Conservation (phyloP, 176 grass and related monocot species). For the Elymus sibiricus region DNA sequence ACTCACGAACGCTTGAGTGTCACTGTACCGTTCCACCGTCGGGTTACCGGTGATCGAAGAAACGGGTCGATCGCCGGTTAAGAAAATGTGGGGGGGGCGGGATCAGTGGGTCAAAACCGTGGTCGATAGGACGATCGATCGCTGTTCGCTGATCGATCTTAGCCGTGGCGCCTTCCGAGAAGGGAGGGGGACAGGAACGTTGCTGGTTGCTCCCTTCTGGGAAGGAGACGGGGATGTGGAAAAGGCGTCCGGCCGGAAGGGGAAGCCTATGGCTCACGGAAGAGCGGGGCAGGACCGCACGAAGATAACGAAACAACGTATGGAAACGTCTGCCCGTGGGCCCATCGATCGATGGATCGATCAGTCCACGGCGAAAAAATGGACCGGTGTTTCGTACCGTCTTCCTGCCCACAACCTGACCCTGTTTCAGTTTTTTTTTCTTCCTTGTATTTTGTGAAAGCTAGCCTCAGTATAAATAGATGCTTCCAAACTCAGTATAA, state of each 20-base stretch:
- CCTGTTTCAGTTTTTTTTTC: not conserved
- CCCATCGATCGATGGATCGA: not conserved
- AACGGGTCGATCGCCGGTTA: not conserved
- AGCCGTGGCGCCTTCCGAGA: not conserved
- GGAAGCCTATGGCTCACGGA: not conserved
- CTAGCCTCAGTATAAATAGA: no score
- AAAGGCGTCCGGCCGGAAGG: not conserved
- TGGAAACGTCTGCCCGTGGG: conserved; percentile 33
- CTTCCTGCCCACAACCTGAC: not conserved
- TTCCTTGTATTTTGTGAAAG: no score
- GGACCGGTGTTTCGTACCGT: not conserved
- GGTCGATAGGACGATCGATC: not conserved
- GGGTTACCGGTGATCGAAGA: not conserved
- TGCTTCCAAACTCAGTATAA: no score
- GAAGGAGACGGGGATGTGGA: conserved; percentile 9
- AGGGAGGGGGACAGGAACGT: not conserved
- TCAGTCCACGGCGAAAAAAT: not conserved
- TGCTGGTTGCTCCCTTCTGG: not conserved
- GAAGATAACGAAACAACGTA: conserved; percentile 21
- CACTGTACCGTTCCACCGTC: not conserved
- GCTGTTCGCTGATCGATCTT: not conserved
- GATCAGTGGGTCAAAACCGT: not conserved
- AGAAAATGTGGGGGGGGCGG: not conserved
- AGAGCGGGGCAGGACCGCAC: not conserved
- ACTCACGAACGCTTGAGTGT: no score